Percentiles rank a stretch among this genome's conserved stretches.
phyloP scores from a whole-genome alignment of 495 filamentous ascomycete genomes.

The Neurospora tetrasperma region DNA sequence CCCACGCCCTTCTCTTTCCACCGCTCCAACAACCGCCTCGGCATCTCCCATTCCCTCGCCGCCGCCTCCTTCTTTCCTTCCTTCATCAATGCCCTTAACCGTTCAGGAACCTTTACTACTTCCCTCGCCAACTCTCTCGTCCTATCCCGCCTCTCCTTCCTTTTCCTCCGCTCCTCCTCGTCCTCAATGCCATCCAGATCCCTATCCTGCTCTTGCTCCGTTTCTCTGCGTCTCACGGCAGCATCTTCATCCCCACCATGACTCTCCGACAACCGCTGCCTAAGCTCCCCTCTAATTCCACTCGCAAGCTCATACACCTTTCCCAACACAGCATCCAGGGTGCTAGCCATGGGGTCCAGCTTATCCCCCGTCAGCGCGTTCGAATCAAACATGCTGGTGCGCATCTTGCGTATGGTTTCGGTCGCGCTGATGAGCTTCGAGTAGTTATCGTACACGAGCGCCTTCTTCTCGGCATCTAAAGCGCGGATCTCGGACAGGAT shows the following conservation, averaged over 20 bases:
- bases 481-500: conserved; percentile 71
- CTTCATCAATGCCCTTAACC: conserved; percentile 52
- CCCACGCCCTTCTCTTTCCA: conserved; percentile 44
- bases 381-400: conserved; percentile 46
- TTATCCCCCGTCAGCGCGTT: conserved; percentile 31
- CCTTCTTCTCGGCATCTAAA: conserved; percentile 90
- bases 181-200: conserved; percentile 28
- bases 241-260: background rate
- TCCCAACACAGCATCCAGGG: conserved; percentile 63
- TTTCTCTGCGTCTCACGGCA: background rate
- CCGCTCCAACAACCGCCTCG: conserved; percentile 37
- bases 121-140: conserved; percentile 41
- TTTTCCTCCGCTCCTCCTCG: conserved; percentile 47
- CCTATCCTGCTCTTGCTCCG: background rate
- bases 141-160: conserved; percentile 35
- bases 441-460: conserved; percentile 97
- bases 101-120: conserved; percentile 46
- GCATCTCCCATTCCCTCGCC: conserved; percentile 47
- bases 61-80: conserved; percentile 54
- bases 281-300: conserved; percentile 46
- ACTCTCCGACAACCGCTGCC: conserved; percentile 27
- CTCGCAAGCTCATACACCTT: conserved; percentile 74
- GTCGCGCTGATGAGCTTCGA: conserved; percentile 90
- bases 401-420: conserved; percentile 80
- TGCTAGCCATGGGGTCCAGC: conserved; percentile 58